Evolutionary conservation across 257 asterid genomes (phyloP).

Genomic region (Buddleja alternifolia): DNA sequence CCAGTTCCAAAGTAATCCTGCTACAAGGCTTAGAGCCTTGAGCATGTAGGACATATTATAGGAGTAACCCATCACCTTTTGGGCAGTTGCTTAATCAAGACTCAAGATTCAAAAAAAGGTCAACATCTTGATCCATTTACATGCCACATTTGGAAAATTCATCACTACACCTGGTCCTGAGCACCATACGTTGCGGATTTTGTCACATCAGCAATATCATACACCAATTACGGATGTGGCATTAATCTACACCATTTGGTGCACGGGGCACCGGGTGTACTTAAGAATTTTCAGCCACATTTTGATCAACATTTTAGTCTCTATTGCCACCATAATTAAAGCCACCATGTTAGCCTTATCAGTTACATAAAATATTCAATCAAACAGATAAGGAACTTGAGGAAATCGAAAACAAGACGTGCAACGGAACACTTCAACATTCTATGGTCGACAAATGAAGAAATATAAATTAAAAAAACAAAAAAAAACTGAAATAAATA

Average conservation of each 20-base stretch:
- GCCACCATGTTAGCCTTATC: not conserved
- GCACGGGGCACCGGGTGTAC: too few relatives aligned
- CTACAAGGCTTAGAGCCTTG: not conserved
- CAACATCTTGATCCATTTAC: not conserved
- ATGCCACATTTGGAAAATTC: too few relatives aligned
- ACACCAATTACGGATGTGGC: too few relatives aligned
- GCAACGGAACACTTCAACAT: not conserved
- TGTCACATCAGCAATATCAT: too few relatives aligned
- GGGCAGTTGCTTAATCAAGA: not conserved
- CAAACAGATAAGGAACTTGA: not conserved
- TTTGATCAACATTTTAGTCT: not conserved
- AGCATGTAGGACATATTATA: not conserved
- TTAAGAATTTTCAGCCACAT: too few relatives aligned
- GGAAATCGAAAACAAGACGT: not conserved
- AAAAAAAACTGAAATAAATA: too few relatives aligned
- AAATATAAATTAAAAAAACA: too few relatives aligned
- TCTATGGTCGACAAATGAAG: not conserved
- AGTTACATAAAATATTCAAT: not conserved
- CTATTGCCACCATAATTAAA: not conserved
- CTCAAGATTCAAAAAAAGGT: not conserved
- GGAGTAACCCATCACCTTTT: not conserved
- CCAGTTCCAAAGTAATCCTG: not conserved
- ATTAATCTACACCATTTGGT: too few relatives aligned
- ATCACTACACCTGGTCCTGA: too few relatives aligned
- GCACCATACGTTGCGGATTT: too few relatives aligned